Conservation (phyloP, 225 moss, liverwort and hornwort genomes). For the Antitrichia curtipendula region DNA sequence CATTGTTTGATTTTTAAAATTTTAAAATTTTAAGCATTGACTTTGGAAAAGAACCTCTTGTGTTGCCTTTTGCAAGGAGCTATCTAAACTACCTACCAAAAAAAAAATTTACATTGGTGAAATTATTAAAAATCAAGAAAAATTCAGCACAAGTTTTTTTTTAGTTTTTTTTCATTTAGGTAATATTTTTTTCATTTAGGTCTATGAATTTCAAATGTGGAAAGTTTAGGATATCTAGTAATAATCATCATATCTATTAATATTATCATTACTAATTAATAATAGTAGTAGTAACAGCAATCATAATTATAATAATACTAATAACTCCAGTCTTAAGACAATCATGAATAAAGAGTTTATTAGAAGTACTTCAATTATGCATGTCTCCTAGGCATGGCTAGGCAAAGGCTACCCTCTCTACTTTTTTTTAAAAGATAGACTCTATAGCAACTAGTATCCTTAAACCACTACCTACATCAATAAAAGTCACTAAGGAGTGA, state of each 20-base stretch:
- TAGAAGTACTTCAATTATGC: not conserved
- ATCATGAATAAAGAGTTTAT: not conserved
- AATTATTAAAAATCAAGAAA: not conserved
- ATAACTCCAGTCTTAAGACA: fast-evolving
- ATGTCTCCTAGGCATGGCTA: not conserved
- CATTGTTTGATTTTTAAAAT: not conserved
- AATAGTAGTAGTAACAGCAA: not conserved
- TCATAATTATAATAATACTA: too few relatives aligned
- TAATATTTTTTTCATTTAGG: not conserved
- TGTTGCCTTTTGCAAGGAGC: not conserved
- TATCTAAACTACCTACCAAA: fast-evolving
- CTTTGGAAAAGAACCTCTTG: not conserved
- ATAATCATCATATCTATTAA: not conserved
- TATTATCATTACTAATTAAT: not conserved
- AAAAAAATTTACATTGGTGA: not conserved
- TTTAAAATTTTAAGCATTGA: fast-evolving
- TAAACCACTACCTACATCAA: fast-evolving
- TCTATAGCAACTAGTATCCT: not conserved
- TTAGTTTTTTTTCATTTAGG: too few relatives aligned
- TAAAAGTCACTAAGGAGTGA: too few relatives aligned
- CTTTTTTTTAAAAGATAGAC: not conserved
- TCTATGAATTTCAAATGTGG: not conserved
- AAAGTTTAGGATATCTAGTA: not conserved
- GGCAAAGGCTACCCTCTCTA: fast-evolving
- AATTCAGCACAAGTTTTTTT: fast-evolving